Base-by-base conservation (phyloP, 2,329 filamentous ascomycete genomes). In the Mycocentrospora acerina region DNA sequence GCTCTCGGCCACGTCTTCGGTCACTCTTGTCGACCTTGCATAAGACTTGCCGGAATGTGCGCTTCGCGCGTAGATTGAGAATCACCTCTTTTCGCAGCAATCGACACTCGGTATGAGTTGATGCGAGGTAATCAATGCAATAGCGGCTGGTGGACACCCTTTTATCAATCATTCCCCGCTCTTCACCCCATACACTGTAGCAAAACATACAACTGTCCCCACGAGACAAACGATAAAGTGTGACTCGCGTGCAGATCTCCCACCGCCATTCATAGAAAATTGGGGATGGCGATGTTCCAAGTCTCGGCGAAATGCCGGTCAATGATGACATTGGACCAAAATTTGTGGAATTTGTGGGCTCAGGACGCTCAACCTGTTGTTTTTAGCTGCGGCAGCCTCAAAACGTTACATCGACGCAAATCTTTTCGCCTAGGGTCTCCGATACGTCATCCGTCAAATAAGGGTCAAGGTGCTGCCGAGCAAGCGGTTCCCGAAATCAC, bases 351-450 rank as follows among this genome's bases (percentile, higher is more conserved):
- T 42, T 49, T 38, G 38, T 42, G 40, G 40, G 48, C 47, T 43
- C 39, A 50, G 47, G 51, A 57, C 46, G 33, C 54, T 55, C 52
- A 57, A 51, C 45, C 5, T 22, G 19, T 22, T n/a, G 19, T 22
- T 22, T 22, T 22, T 9, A 22, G 19, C 19, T 22, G 19, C 19
- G 19, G 19, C 5, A 22, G 9, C 19, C 19, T 22, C 9, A 37
- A 37, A 51, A 37, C 39, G 39, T 48, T 46, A 43, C 50, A 49
- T 42, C 37, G 45, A 28, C 44, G 48, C 45, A 52, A 51, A 55
- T 43, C 47, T 55, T 44, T 58, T 56, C 53, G 55, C 55, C 51
- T 56, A 55, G 53, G 45, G 51, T 29, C 42, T 46, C 47, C 51
- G 45, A 42, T 53, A 58, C 55, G 55, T 58, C 55, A 58, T 56